Percentiles rank a stretch among this genome's conserved stretches.
Evolutionary conservation across 495 filamentous ascomycete genomes (phyloP).

Genomic region (Neurospora sp.): DNA sequence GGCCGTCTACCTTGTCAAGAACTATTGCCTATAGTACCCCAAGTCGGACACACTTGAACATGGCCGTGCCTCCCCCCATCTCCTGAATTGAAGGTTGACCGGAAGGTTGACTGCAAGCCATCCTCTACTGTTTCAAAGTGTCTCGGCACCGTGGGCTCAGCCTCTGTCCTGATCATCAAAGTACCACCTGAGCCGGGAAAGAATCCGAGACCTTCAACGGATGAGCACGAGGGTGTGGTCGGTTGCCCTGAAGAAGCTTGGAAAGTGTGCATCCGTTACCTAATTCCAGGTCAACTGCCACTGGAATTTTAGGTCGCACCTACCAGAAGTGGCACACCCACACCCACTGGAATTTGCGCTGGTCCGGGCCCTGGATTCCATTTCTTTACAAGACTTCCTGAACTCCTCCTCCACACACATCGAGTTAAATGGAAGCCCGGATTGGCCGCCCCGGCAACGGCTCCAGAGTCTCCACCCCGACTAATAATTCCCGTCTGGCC

Average conservation of each 20-base stretch:
- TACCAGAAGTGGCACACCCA: background rate
- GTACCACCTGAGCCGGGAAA: background rate
- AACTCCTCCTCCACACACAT: background rate
- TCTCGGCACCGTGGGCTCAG: background rate
- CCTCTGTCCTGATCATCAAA: background rate
- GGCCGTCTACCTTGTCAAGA: background rate
- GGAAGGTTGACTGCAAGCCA: background rate
- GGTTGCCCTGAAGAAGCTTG: background rate
- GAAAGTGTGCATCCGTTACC: background rate
- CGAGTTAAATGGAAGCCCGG: background rate
- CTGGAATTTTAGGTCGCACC: background rate
- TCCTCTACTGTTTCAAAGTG: background rate
- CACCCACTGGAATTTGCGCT: background rate
- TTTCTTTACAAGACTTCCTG: background rate
- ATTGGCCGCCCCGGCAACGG: background rate
- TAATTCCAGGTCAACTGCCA: background rate
- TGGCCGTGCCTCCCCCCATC: background rate
- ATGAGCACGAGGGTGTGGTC: background rate
- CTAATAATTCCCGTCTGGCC: background rate
- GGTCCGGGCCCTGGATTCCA: background rate
- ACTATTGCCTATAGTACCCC: background rate
- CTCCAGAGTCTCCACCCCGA: background rate
- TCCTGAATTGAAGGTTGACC: background rate
- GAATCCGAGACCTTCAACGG: background rate
- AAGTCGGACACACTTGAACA: background rate